Conservation (phyloP, 768 basidiomycete genomes). For the Cystobasidium tubakii region DNA sequence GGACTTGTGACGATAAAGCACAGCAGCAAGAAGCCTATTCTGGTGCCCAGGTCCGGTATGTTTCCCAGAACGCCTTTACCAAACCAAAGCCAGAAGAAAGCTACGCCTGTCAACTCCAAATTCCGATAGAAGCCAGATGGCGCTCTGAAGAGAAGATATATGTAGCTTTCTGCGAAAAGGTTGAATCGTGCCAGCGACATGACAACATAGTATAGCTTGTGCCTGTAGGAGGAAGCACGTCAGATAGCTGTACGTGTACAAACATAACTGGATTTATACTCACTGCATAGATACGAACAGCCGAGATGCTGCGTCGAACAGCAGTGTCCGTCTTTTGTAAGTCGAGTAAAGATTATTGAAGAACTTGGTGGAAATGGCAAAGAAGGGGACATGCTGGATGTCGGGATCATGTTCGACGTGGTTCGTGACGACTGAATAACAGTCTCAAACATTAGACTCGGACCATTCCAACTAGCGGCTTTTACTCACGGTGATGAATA, state of each 20-base stretch:
- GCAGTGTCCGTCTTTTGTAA: slow-evolving; percentile 83
- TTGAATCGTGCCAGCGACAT: slow-evolving; percentile 90
- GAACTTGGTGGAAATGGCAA: slow-evolving; percentile 84
- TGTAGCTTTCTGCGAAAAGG: slow-evolving; percentile 81
- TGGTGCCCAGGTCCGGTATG: slow-evolving; percentile 66
- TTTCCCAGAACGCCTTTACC: slow-evolving; percentile 59
- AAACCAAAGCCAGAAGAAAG: slow-evolving; percentile 89
- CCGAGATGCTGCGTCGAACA: slow-evolving; percentile 65
- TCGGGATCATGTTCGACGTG: slow-evolving; percentile 82
- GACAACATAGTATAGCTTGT: slow-evolving; percentile 84
- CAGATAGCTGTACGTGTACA: slow-evolving; percentile 5
- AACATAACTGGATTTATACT: slow-evolving; percentile 35
- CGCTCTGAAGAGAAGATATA: slow-evolving; percentile 57
- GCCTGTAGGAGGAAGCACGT: slow-evolving; percentile 49
- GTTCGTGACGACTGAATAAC: slow-evolving; percentile 76
- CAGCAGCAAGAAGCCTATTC: slow-evolving; percentile 69
- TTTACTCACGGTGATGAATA: slow-evolving; percentile 78
- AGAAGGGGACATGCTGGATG: slow-evolving; percentile 69
- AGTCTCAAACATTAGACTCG: too few relatives aligned
- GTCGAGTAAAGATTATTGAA: slow-evolving; percentile 82
- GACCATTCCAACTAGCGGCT: not conserved
- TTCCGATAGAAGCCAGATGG: slow-evolving; percentile 61
- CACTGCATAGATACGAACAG: slow-evolving; percentile 65
- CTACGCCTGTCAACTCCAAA: slow-evolving; percentile 64
- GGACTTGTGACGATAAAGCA: slow-evolving; percentile 83